Evolutionary conservation across 2,329 filamentous ascomycete species (phyloP), one percentile per base, ranked within the genome.

Genomic region (Colletotrichum nymphaeae): DNA sequence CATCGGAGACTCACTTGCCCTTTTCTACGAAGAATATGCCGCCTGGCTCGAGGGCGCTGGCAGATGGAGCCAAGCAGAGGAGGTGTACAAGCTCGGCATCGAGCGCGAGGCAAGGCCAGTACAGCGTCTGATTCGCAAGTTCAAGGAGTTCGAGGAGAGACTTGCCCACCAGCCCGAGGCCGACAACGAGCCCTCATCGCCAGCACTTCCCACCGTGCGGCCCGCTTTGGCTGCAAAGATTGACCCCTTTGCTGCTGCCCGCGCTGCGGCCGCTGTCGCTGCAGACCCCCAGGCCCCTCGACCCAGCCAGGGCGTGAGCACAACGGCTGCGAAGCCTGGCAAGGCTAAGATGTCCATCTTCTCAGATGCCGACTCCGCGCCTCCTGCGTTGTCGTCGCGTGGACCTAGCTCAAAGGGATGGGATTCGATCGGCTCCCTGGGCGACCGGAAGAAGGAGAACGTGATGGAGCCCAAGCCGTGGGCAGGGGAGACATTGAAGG

Each of bases 21-120:
- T 98, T 4, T 99, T 95, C 82, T 99, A 99, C 83, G 97, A 99
- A 81, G 97, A 98, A 80, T 99, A 97, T 80, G 95, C 97, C 1
- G 93, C 91, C 1, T 98, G 95, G 94, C 87, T 99, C 7, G 97
- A 99, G 84, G 88, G 91, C 46, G 93, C 92, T 7, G 93, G 92
- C 16, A 88, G 96, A 75, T 98, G 95, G 93, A 89, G 88, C 26
- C 97, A 99, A 82, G 96, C 97, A 0, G 95, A 98, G 78, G 97
- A 99, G 82, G 94, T 99, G 1, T 98, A 97, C 81, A 92, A 93
- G 77, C 86, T 98, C 76, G 97, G 97, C 2, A 93, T 99, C 67
- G 94, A 98, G 81, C 92, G 92, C 55, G 95, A 97, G 78, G 97
- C 97, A 4, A 89, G 94, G 49, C 97, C 97, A 2, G 89, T 90